phyloP scores from a whole-genome alignment of 148 eudicot genomes.

The Diospyros kaki region DNA sequence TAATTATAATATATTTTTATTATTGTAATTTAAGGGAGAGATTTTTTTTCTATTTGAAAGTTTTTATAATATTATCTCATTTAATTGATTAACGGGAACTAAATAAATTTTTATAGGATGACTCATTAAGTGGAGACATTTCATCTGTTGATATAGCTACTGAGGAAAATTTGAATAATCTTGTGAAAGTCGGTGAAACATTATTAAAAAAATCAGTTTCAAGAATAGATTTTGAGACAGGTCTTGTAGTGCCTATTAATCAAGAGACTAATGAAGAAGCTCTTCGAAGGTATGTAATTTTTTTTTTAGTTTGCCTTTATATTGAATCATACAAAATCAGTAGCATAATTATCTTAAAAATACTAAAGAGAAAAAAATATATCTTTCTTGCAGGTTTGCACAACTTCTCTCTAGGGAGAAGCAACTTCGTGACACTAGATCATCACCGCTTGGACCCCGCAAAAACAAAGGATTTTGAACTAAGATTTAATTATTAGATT shows the following conservation, averaged over 20 bases:
- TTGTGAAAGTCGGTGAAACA: constrained; percentile 34
- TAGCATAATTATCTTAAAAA: not conserved
- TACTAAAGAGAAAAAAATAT: no score
- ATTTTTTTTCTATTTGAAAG: no score
- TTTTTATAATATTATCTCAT: no score
- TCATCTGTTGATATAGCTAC: no score
- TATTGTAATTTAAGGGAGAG: no score
- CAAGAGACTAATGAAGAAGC: constrained; percentile 36
- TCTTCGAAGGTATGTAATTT: constrained; percentile 22
- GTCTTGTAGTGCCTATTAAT: constrained; percentile 16
- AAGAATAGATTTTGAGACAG: constrained; percentile 37
- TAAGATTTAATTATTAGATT: no score
- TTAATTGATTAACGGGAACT: no score
- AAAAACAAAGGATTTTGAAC: no score
- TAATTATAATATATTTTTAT: no score
- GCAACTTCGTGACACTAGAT: not conserved
- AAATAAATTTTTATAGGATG: constrained; percentile 29
- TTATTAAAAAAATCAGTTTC: constrained; percentile 40
- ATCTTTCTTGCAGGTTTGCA: not conserved
- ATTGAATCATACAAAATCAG: no score
- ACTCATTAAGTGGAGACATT: constrained; percentile 35
- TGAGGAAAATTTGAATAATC: constrained; percentile 39
- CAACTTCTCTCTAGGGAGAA: not conserved
- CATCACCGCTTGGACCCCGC: no score
- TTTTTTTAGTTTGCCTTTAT: no score